Base-by-base conservation (phyloP, 2,329 filamentous ascomycete genomes). In the Leptodontidium sp. region DNA sequence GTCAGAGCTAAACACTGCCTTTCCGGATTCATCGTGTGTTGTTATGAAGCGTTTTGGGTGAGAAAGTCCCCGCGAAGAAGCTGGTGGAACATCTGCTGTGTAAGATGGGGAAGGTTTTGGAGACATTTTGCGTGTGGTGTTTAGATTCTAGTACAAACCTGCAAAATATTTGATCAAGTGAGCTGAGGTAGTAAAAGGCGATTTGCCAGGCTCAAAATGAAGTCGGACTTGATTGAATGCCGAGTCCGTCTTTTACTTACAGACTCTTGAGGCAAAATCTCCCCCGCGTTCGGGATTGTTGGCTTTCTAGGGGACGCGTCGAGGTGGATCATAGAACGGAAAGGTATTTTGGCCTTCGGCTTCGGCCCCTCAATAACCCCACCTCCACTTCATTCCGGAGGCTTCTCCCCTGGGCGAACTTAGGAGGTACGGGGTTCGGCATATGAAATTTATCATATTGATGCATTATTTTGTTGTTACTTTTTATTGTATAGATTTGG, bases 1-100 rank as follows among this genome's bases (percentile, higher is more conserved):
- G 29, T 32, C 29, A 32, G 29, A 32, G 29, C 29, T 32, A 6
- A 76, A 73, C 15, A 74, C 67, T 21, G 74, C 70, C 40, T 74
- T 75, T 21, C 74, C 74, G 45, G 68, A 50, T 12, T 24, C n/a
- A 38, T 74, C 59, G 50, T 75, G 72, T n/a, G 65, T 69, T 8
- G 73, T 76, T 45, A 76, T 73, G 59, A 71, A 71, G 15, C 74
- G 66, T 2, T 71, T 66, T 15, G 65, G 26, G 9, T 55, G 49
- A 12, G 68, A 59, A 45, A 74, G 57, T 15, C 59, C 65, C 17
- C 32, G 29, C 35, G 32, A 38, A 38, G 53, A 40, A 21, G 32
- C 32, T n/a, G 15, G 29, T 21, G 15, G 29, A 3, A 58, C 53
- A 21, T 40, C 53, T 21, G 5, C 35, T 12, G 53, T 58, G 35